phyloP scores from a whole-genome alignment of 179 eudicot genomes.

The Sideroxylon spinosum region DNA sequence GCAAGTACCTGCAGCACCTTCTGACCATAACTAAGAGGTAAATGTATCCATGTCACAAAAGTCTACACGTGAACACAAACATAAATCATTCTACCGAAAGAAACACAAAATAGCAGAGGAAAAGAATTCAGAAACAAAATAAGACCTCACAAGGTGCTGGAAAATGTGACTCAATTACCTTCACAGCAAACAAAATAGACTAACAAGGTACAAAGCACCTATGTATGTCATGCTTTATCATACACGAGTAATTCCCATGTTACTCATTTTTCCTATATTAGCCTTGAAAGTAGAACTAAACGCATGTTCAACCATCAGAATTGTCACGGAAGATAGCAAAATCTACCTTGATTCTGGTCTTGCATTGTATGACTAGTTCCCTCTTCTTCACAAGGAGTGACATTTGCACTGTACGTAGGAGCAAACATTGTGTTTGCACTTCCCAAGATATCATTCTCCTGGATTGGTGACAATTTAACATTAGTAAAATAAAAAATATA shows the following conservation, averaged over 20 bases:
- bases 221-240: background rate
- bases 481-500: background rate
- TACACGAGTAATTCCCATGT: background rate
- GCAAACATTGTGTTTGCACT: background rate
- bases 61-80: background rate
- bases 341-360: conserved; percentile 27
- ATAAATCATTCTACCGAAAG: background rate
- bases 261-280: background rate
- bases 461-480: background rate
- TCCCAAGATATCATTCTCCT: background rate
- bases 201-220: background rate
- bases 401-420: background rate
- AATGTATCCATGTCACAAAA: background rate
- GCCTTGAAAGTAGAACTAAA: background rate
- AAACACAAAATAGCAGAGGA: background rate
- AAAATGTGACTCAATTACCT: background rate
- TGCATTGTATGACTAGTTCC: background rate
- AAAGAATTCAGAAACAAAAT: background rate
- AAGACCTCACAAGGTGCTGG: background rate
- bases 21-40: background rate
- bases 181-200: background rate
- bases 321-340: conserved; percentile 16
- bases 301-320: conserved; percentile 11
- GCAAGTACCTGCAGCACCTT: conserved; percentile 20
- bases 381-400: background rate